Evolutionary conservation across 805 yeast species (phyloP), one percentile per base, ranked within the genome.

Genomic region (Metschnikowia picachoensis): DNA sequence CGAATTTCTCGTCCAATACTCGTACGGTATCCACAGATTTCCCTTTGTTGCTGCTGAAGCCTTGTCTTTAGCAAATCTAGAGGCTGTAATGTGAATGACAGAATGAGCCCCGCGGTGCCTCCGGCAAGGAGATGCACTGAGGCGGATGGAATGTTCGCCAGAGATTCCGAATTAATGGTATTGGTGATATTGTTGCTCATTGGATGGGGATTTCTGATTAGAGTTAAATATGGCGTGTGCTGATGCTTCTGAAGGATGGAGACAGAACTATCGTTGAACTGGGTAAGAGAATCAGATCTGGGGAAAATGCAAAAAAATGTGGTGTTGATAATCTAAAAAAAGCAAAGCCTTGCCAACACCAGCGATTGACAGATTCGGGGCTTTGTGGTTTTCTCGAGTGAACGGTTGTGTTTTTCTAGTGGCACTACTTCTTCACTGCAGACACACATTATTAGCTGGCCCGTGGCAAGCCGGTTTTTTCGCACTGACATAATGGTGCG

Each of bases 31-130:
- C 52, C 50, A 2, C 38, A 30, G 16, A 38, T 35, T 37, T 53
- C 58, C 40, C 57, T 60, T 39, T 72, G 74, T 56, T 72, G 75
- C 55, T 72, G 66, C 67, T 89, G 98, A 8, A 89, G 72, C 51
- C 98, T 67, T 0, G 98, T 92, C 64, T 92, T 92, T 39, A 92
- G 67, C 38, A 92, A 73, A 64, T 92, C 98, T 38, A 92, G 75
- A 1, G 98, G 98, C 64, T 92, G 98, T 35, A 92, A 72, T 0
- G 78, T 73, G 4, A 88, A 78, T 0, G 97, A 81, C 3, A 96
- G 84, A 0, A 89, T 74, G 42, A 92, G 66, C 0, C 98, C 98
- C 1, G 96, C 95, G 8, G 79, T 57, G 53, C 87, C 90, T 0
- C 97, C 98, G 1, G 96, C 87, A 13, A 80, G 55, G 9, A 89